phyloP scores from a whole-genome alignment of 1,284 basidiomycete species.

The Entoloma clypeatum region DNA sequence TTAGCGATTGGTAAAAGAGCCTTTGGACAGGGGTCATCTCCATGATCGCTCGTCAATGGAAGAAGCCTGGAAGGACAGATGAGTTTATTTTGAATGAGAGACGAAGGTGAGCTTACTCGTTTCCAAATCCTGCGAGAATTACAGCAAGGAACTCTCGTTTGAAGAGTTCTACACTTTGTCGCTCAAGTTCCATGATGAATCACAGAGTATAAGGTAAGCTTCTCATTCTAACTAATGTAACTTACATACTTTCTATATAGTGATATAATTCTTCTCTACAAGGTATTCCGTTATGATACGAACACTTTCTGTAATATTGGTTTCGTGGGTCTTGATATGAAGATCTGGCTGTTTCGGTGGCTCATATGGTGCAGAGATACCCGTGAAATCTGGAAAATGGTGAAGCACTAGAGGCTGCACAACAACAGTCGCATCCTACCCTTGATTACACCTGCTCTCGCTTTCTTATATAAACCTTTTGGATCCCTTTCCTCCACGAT shows the following conservation, averaged over 20 bases:
- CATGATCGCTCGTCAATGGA: slow-evolving; percentile 70
- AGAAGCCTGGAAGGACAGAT: slow-evolving; percentile 46
- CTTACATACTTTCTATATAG: no score
- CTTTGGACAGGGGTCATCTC: slow-evolving; percentile 77
- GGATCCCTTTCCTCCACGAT: slow-evolving; percentile 94
- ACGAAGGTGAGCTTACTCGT: slow-evolving; percentile 56
- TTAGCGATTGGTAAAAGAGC: slow-evolving; percentile 86
- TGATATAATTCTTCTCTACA: slow-evolving; percentile 54
- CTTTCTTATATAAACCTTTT: slow-evolving; percentile 98
- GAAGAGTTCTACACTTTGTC: slow-evolving; percentile 45
- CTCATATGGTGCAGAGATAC: slow-evolving; percentile 97
- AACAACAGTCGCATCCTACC: slow-evolving; percentile 43
- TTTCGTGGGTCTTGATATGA: slow-evolving; percentile 87
- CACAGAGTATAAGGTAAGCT: no score
- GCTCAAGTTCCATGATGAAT: slow-evolving; percentile 64
- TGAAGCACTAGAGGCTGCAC: not conserved
- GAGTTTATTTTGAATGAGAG: slow-evolving; percentile 9
- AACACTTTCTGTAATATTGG: slow-evolving; percentile 78
- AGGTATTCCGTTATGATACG: slow-evolving; percentile 84
- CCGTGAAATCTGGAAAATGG: slow-evolving; percentile 82
- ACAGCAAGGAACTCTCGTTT: slow-evolving; percentile 80
- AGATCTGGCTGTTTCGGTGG: slow-evolving; percentile 85
- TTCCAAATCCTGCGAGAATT: slow-evolving; percentile 82
- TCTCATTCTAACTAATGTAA: no score
- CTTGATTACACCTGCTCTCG: slow-evolving; percentile 94